phyloP scores from a whole-genome alignment of 805 yeast species.

The Blastobotrys peoriensis region DNA sequence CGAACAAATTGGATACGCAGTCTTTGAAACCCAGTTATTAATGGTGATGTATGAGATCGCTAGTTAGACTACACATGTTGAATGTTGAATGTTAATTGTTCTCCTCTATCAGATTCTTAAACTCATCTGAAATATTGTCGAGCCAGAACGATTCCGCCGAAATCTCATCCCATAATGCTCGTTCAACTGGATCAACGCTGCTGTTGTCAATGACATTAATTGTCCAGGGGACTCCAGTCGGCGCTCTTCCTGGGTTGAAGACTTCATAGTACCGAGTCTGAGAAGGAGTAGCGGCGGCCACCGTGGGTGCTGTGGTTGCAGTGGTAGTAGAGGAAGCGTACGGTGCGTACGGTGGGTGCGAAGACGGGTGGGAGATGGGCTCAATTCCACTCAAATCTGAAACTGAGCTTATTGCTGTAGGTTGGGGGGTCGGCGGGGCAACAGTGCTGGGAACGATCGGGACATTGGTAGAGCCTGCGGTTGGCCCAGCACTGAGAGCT shows the following conservation, averaged over 20 bases:
- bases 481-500: background rate
- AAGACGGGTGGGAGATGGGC: no score
- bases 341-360: no score
- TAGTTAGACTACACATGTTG: no score
- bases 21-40: no score
- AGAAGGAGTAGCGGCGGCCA: background rate
- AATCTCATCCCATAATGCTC: constrained; percentile 17
- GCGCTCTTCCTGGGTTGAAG: background rate
- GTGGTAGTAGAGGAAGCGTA: no score
- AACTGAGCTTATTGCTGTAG: background rate
- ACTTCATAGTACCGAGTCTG: background rate
- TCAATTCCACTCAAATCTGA: no score
- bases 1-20: no score
- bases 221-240: constrained; percentile 3
- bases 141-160: constrained; percentile 16
- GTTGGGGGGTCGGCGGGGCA: background rate
- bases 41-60: no score
- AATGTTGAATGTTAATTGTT: no score
- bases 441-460: background rate
- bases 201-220: constrained; percentile 6
- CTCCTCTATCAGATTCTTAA: constrained; percentile 9
- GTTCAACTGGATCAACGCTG: constrained; percentile 6
- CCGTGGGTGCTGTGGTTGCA: no score
- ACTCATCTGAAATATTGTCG: constrained; percentile 18
- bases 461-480: background rate